Base-by-base conservation (phyloP, 1,284 basidiomycete genomes). In the Cryptococcus jaspeensis region DNA sequence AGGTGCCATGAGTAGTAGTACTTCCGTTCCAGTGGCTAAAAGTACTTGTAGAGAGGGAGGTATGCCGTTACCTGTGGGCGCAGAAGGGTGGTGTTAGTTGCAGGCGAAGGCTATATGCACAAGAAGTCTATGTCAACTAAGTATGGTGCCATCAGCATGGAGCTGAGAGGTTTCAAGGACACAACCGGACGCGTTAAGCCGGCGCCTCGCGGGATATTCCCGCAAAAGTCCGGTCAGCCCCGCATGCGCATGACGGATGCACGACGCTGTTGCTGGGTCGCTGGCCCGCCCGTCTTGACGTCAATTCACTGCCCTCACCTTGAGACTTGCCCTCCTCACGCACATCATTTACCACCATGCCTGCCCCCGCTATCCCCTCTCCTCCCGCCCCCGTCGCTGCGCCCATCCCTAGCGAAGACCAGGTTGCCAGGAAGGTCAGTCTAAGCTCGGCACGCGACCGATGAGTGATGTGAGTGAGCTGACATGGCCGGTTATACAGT, bases 391-490 rank as follows among this genome's bases (percentile, higher is more conserved):
- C 72, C 37, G 57, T 69, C 80, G 48, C 62, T 16, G 85, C 85
- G 74, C 82, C 86, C 52, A 80, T 85, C 50, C 86, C 89, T 55
- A 91, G 88, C 80, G 91, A 94, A 80, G 88, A 92, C 75, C 84
- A 88, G 69, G 81, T 93, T 65, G 85, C 84, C 39, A 86, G 90
- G 80, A 94, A 94, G 85, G 91, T 89, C 60, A 42, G 83, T 64
- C 9, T 16, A 5, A 35, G 2, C 22, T 54, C 35, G 41, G 28
- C 22, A 9, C 2, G 13, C 36, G 39, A 7, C 23, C 16, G 13
- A 13, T 36, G 23, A 4, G 45, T 50, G 39, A 45, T 48, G 15
- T 13, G 38, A 32, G 36, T n/a, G n/a, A n/a, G 22, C 37, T 53
- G 53, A 42, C 37, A 37, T 49, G 15, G 13, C 32, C 46, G 20